Percentiles rank a stretch among this genome's conserved stretches.
These are phyloP conservation scores for Rhododendron henanense DNA, from an alignment of 148 eudicot genomes.

Conservation along the genomic window DNA sequence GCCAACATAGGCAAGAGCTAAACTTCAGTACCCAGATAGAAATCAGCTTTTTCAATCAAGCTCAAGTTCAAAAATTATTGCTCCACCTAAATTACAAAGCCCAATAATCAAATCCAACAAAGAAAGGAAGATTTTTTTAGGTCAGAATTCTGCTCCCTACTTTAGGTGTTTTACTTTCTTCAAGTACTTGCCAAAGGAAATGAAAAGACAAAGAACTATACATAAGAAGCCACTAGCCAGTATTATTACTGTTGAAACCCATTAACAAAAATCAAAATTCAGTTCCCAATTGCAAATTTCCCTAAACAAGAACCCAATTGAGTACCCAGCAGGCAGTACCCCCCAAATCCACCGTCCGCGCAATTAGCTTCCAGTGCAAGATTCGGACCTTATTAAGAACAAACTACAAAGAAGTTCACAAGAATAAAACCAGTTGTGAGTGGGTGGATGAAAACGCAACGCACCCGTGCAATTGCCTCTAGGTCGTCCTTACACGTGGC, in stretches of 20 bases:
- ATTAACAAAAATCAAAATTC: neutral
- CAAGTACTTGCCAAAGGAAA: neutral
- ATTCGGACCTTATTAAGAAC: neutral
- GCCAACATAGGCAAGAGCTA: neutral
- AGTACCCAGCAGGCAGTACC: neutral
- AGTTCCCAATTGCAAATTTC: neutral
- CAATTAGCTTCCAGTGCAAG: neutral
- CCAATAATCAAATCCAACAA: neutral
- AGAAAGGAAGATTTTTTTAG: neutral
- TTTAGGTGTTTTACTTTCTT: neutral
- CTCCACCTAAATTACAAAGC: neutral
- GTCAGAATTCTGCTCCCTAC: neutral
- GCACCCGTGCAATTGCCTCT: constrained; percentile 63
- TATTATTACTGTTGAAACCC: neutral
- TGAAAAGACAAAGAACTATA: neutral
- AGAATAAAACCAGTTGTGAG: neutral
- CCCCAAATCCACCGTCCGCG: neutral
- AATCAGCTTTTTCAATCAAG: neutral
- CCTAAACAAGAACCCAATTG: neutral
- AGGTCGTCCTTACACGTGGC: constrained; percentile 69
- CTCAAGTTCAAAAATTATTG: neutral
- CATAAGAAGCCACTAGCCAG: neutral
- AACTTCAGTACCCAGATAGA: neutral
- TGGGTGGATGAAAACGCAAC: neutral
- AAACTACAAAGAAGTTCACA: neutral